A percentile compares a stretch with the other conserved stretches of the same genome.
Evolutionary conservation across 352 stramenopile genomes (phyloP).

Genomic region (Phytophthora kernoviae): DNA sequence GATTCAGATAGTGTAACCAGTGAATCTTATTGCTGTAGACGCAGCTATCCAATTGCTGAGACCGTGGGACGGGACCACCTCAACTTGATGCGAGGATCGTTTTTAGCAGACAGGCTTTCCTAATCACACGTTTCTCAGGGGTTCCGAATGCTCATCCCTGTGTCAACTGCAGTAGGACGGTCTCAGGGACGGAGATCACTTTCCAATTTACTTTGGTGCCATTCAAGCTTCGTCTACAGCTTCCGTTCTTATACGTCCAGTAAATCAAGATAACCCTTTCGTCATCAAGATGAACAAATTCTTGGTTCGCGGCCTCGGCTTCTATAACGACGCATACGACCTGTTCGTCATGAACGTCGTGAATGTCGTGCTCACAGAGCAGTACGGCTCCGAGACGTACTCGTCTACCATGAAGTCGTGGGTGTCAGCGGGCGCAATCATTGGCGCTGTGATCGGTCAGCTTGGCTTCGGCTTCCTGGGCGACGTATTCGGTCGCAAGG

Average conservation of each 20-base stretch:
- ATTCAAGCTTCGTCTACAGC: neutral
- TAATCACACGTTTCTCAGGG: no score
- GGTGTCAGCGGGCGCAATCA: slow-evolving; percentile 18
- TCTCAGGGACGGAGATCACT: slow-evolving; percentile 17
- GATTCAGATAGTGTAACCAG: no score
- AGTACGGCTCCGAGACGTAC: slow-evolving; percentile 10
- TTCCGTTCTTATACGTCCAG: neutral
- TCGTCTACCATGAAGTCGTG: slow-evolving; percentile 15
- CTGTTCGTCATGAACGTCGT: slow-evolving; percentile 17
- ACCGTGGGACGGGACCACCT: no score
- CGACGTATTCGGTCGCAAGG: slow-evolving; percentile 25
- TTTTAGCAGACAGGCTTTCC: no score
- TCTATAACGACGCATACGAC: slow-evolving; percentile 15
- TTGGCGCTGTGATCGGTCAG: slow-evolving; percentile 25
- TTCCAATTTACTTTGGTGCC: slow-evolving; percentile 12
- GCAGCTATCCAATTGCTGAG: no score
- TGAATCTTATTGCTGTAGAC: no score
- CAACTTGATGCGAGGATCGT: no score
- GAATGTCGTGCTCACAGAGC: slow-evolving; percentile 15
- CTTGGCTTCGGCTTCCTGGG: slow-evolving; percentile 25
- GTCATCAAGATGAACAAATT: slow-evolving; percentile 14
- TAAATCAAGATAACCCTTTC: slow-evolving; percentile 2
- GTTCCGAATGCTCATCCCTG: slow-evolving; percentile 28
- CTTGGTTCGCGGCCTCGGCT: slow-evolving; percentile 11
- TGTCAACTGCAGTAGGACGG: slow-evolving; percentile 16